Evolutionary conservation across 1,284 basidiomycete genomes (phyloP), one percentile per base, ranked within the genome.

Genomic region (Papiliotrema terrestris): DNA sequence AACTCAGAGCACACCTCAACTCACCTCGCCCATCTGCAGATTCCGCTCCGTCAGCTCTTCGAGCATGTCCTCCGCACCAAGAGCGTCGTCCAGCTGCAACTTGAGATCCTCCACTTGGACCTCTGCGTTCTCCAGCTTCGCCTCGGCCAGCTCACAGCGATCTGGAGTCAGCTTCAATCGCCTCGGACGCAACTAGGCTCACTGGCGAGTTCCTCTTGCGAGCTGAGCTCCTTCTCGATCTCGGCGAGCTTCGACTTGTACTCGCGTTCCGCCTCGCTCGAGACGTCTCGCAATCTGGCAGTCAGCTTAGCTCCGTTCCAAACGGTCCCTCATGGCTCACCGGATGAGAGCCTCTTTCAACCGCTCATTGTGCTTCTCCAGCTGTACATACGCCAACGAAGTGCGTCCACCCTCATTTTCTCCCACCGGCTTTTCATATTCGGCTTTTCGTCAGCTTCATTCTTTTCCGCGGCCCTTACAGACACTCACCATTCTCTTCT

Each of bases 31-130:
- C 49, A 96, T 83, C 76, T 87, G 84, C 22, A 97, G 81, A 72
- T 98, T 98, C 23, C 92, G 85, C 69, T 98, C 96, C 0, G 95
- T 98, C 37, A 99, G 81, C 68, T 93, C 87, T 44, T 97, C 92
- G 6, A 98, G 83, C 82, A 99, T 87, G 60, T 98, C 96, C 73
- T 98, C 94, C 0, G 93, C 92, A 19, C 90, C 91, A 2, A 96
- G 81, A 0, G 96, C 91, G 72, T 95, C 92, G 69, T 99, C 96
- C 11, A 98, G 84, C 72, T 98, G 95, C 17, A 85, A 71, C 74
- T 98, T 98, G 56, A 98, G 85, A 55, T 97, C 92, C 62, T 96
- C 92, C 26, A 98, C 86, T 64, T 96, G 91, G 1, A 83, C 82
- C 68, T 97, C 92, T 6, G 91, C 88, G 63, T 90, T 91, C 22